phyloP scores from a whole-genome alignment of 257 asterid species.

The Lycium barbarum region DNA sequence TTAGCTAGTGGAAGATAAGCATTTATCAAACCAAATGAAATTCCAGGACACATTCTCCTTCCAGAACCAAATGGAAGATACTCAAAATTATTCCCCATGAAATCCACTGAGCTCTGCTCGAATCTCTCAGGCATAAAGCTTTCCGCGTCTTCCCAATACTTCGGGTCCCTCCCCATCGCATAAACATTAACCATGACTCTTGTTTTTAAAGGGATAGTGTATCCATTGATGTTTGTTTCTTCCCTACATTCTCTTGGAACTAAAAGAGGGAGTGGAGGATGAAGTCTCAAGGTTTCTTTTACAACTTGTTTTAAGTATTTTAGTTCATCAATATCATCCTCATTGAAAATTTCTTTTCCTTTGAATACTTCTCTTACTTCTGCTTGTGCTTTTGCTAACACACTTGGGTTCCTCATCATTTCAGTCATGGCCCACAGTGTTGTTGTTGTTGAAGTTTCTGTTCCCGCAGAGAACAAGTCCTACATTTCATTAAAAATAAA shows the following conservation, averaged over 20 bases:
- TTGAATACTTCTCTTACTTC: not conserved
- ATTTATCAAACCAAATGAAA: not conserved
- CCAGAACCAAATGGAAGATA: constrained; percentile 16
- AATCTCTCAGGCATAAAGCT: not conserved
- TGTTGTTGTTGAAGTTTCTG: constrained; percentile 24
- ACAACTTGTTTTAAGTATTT: constrained; percentile 8
- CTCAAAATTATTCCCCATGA: constrained; percentile 22
- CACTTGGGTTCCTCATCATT: constrained; percentile 30
- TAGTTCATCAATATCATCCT: not conserved
- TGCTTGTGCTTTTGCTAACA: constrained; percentile 30
- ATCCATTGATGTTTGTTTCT: constrained; percentile 23
- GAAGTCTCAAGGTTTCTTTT: constrained; percentile 21
- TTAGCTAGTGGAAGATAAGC: constrained; percentile 5
- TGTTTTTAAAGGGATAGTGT: constrained; percentile 24
- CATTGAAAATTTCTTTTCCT: not conserved
- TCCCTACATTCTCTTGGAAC: constrained; percentile 2
- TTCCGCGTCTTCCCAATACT: constrained; percentile 9
- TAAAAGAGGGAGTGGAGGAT: not conserved
- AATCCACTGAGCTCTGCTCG: not conserved
- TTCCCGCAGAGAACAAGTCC: constrained; percentile 27
- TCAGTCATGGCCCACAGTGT: constrained; percentile 36
- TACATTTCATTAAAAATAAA: constrained; percentile 5
- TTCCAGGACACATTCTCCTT: not conserved
- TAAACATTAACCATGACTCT: not conserved
- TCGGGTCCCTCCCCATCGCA: not conserved